Evolutionary conservation across 176 grass and related monocot genomes (phyloP).

Genomic region (Musa schizocarpa): DNA sequence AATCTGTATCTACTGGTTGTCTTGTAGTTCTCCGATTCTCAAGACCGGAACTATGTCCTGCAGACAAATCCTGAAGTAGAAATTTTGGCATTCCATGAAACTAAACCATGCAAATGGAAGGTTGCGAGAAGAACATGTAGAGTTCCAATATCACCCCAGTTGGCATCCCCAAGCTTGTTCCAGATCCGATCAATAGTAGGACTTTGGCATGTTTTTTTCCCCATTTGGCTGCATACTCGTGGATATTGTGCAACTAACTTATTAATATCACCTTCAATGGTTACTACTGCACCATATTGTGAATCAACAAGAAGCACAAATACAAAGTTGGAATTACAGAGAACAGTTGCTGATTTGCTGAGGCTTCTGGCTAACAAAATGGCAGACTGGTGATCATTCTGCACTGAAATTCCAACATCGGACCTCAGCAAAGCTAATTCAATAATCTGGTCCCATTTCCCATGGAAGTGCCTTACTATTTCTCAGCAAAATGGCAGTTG

Average conservation of each 20-base stretch:
- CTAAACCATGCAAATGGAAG: conserved; percentile 61
- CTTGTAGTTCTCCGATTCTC: conserved; percentile 83
- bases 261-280: conserved; percentile 67
- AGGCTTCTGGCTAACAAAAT: conserved; percentile 76
- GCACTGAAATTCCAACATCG: conserved; percentile 49
- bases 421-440: conserved; percentile 66
- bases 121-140: conserved; percentile 76
- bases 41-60: conserved; percentile 66
- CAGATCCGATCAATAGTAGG: conserved; percentile 62
- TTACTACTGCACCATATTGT: conserved; percentile 81
- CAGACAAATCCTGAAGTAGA: conserved; percentile 58
- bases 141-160: conserved; percentile 87
- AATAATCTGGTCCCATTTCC: conserved; percentile 83
- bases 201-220: conserved; percentile 63
- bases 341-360: conserved; percentile 57
- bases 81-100: conserved; percentile 71
- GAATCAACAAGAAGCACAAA: conserved; percentile 82
- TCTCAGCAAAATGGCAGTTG: conserved; percentile 61
- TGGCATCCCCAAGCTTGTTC: conserved; percentile 96
- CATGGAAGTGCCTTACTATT: conserved; percentile 42
- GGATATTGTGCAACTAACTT: conserved; percentile 63
- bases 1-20: conserved; percentile 37
- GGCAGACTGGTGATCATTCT: conserved; percentile 40
- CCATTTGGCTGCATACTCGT: conserved; percentile 79
- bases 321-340: conserved; percentile 61